Base-by-base conservation (phyloP, 2,329 filamentous ascomycete species). In the Diatrype stigma region DNA sequence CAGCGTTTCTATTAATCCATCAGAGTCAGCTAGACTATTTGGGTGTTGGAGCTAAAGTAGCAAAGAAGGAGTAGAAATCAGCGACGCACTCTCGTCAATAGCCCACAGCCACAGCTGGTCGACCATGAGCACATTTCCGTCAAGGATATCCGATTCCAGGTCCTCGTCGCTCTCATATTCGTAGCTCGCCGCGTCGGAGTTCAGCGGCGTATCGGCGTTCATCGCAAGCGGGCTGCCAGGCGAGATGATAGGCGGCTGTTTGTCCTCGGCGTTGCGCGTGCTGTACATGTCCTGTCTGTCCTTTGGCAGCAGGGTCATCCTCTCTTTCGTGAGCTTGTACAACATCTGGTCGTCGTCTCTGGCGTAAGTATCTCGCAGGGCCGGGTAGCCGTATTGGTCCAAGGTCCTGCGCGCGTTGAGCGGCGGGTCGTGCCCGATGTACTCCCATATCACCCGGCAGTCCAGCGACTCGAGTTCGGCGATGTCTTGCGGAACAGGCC, bases 331-430 rank as follows among this genome's bases (percentile, higher is more conserved):
- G 2, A 85, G 67, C 57, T 86, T 86, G 64, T 85, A 86, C 6
- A 86, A 66, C 79, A 86, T 85, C 62, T 86, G 83, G 40, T 86
- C 83, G 42, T 84, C 81, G 40, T 86, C 84, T 17, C 83, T 70
- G 0, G 80, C 78, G 40, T 80, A 68, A 0, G 83, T 86, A 32
- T 85, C 82, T 10, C 76, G 70, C 0, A 86, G 67, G 2, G 80
- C 81, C 0, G 82, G 82, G 49, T 86, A 85, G 0, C 80, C 81
- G 50, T 77, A 86, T 56, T 86, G 82, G 51, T 86, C 83, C 5
- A 86, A 61, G 0, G 83, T 85, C 6, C 83, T 73, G 1, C 83
- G 76, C 34, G 79, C 77, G 59, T 86, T 84, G 1, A 86, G 67
- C 0, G 82, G 82, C 0, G 80, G 81, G 40, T 86, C 81, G 38